Percentiles rank a stretch among this genome's conserved stretches.
Evolutionary conservation across 179 eudicot species (phyloP).

Genomic region (Beta lomatogona): DNA sequence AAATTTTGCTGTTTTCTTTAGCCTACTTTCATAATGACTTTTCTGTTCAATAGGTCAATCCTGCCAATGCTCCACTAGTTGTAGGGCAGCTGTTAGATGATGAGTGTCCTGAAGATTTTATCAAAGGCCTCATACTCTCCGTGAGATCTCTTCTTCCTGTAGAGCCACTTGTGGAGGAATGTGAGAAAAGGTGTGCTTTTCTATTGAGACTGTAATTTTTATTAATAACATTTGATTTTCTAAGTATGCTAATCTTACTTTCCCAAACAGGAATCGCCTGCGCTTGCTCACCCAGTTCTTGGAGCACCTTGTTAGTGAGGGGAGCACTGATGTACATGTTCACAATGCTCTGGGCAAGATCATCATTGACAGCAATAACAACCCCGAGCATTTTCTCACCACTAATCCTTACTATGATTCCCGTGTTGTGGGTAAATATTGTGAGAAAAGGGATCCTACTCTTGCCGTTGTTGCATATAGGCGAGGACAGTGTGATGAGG

Average conservation of each 20-base stretch:
- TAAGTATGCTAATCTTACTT: conserved; percentile 18
- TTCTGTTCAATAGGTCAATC: conserved; percentile 41
- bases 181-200: conserved; percentile 46
- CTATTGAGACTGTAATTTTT: background rate
- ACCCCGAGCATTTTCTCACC: conserved; percentile 58
- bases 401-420: conserved; percentile 62
- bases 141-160: conserved; percentile 61
- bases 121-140: conserved; percentile 55
- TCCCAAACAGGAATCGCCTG: conserved; percentile 43
- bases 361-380: conserved; percentile 58
- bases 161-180: conserved; percentile 52
- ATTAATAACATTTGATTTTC: background rate
- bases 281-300: conserved; percentile 57
- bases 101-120: conserved; percentile 59
- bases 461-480: conserved; percentile 60
- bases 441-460: conserved; percentile 59
- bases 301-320: conserved; percentile 60
- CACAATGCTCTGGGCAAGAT: conserved; percentile 62
- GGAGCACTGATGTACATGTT: conserved; percentile 57
- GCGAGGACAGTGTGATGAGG: conserved; percentile 54
- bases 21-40: background rate
- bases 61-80: conserved; percentile 55
- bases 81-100: conserved; percentile 59
- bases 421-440: conserved; percentile 61
- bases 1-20: background rate